Evolutionary conservation across 352 stramenopile species (phyloP), one percentile per base, ranked within the genome.

Genomic region (Globisporangium emineosum): DNA sequence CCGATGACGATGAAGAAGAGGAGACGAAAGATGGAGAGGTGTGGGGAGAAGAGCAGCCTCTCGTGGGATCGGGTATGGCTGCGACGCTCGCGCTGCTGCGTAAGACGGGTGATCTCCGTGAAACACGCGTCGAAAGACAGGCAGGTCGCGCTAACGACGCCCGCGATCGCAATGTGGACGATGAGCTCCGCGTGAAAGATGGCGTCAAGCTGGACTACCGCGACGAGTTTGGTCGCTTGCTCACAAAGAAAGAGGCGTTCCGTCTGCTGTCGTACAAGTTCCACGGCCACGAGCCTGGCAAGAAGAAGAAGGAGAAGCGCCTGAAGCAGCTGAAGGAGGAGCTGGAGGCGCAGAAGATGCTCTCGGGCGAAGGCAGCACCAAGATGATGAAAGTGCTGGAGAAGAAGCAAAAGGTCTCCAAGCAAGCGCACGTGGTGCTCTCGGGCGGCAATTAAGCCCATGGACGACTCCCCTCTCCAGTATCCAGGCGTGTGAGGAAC

Each of bases 181-280:
- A 96, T 2, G 87, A 98, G 69, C 68, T 98, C 2, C 78, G 71
- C 0, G 61, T 95, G 37, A 92, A 92, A 66, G 84, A 93, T 54
- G 87, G 87, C n/a, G 85, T 94, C 25, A 94, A 93, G 59, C 69
- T 99, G 15, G 97, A 99, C 71, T 99, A 99, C 79, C 87, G 97
- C 49, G 97, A 99, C 71, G 95, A 99, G 57, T 95, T 98, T 74
- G 97, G 97, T 5, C 91, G 94, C 3, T 71, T 99, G 43, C 77
- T 99, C 10, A 99, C 97, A 7, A 91, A 97, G 51, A 99, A 99
- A 71, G 97, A 99, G 73, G 97, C 97, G 0, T 99, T 98, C 84
- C 93, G 97, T 32, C 81, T 99, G 70, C 77, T 99, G 32, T 98
- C 92, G 74, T 99, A 99, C 83, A 97, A 98, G 68, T 99, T 99